These are phyloP conservation scores for Plenodomus tracheiphilus DNA, from an alignment of 2,329 filamentous ascomycete species.

Conservation along the genomic window DNA sequence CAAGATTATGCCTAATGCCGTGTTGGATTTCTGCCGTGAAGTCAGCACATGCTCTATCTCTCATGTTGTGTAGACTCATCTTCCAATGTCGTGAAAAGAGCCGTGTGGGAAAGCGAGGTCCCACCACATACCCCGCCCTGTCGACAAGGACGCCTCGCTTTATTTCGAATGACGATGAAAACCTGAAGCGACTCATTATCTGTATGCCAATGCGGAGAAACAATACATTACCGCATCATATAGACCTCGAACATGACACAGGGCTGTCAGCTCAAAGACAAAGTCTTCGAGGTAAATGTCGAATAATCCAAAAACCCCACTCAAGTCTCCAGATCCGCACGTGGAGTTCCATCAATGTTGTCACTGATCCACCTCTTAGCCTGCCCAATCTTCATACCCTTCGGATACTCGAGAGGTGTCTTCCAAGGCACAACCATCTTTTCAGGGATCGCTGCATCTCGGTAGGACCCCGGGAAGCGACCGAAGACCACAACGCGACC, in stretches of 20 bases:
- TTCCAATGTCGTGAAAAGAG: background rate
- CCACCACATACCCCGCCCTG: slow-evolving; percentile 17
- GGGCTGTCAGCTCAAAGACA: background rate
- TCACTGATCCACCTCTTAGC: no score
- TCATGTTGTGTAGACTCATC: background rate
- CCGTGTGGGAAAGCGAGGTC: slow-evolving; percentile 8
- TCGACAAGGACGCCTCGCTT: slow-evolving; percentile 16
- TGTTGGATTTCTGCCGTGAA: background rate
- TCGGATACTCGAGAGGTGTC: background rate
- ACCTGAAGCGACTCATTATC: background rate
- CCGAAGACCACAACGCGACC: background rate
- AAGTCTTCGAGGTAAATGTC: background rate
- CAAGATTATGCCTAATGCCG: no score
- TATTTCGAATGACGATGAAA: background rate
- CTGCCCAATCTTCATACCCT: no score
- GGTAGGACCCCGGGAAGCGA: background rate
- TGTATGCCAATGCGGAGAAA: background rate
- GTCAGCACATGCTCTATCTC: no score
- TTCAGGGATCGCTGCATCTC: background rate
- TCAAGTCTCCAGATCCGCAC: background rate
- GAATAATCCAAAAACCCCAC: background rate
- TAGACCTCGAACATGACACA: background rate
- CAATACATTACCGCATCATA: background rate
- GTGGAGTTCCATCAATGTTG: no score
- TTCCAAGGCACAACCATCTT: background rate